Conservation (phyloP, 768 basidiomycete genomes). For the Suillus paluster region DNA sequence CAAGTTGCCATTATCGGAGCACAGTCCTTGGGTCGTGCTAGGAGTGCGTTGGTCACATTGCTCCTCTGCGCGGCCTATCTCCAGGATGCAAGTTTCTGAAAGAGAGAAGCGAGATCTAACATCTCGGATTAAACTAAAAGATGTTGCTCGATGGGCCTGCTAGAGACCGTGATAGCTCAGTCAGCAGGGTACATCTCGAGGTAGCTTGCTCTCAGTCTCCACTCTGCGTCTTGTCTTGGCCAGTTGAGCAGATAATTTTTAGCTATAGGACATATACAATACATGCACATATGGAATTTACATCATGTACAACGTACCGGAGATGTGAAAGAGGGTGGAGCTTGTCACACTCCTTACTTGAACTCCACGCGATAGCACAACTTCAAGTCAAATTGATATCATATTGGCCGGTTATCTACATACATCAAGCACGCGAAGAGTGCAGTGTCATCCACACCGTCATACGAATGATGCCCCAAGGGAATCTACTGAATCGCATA, state of each 20-base stretch:
- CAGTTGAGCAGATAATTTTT: too few relatives aligned
- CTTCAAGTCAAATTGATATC: neutral
- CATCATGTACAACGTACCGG: neutral
- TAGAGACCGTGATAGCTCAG: too few relatives aligned
- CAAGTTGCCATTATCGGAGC: neutral
- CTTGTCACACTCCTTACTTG: too few relatives aligned
- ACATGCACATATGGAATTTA: too few relatives aligned
- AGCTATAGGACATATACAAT: too few relatives aligned
- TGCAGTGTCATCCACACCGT: neutral
- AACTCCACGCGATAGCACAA: neutral
- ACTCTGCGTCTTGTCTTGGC: too few relatives aligned
- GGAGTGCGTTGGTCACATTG: neutral
- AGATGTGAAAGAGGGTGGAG: neutral
- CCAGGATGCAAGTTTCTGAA: neutral
- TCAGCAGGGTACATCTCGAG: too few relatives aligned
- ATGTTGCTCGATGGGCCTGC: too few relatives aligned
- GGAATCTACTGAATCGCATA: slow-evolving; percentile 25
- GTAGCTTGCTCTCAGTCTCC: too few relatives aligned
- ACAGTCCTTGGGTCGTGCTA: too few relatives aligned
- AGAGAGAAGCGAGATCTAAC: neutral
- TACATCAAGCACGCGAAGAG: neutral
- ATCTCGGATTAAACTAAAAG: too few relatives aligned
- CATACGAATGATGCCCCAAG: neutral
- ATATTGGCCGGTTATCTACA: neutral
- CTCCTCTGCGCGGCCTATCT: too few relatives aligned